Percentiles rank a stretch among this genome's conserved stretches.
Evolutionary conservation across 768 basidiomycete genomes (phyloP).

Genomic region (Chalciporus chontae): DNA sequence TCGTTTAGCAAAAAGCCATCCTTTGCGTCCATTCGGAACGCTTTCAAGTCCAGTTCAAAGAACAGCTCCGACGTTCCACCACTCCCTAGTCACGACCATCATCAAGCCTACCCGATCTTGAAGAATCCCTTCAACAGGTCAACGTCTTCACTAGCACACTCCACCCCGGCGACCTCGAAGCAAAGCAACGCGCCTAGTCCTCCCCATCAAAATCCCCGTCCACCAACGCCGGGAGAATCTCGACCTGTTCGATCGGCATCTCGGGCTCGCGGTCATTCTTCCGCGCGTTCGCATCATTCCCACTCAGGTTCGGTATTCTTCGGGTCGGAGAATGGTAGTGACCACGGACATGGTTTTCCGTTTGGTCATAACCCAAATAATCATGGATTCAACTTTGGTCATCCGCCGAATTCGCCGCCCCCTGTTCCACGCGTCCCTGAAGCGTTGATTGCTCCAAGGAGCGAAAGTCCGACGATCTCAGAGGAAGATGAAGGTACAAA

Average conservation of each 20-base stretch:
- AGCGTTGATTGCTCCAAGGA: constrained; percentile 45
- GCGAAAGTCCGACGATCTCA: constrained; percentile 51
- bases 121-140: constrained; percentile 84
- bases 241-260: constrained; percentile 31
- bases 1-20: constrained; percentile 78
- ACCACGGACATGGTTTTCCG: constrained; percentile 48
- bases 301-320: constrained; percentile 74
- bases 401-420: constrained; percentile 55
- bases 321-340: constrained; percentile 67
- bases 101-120: constrained; percentile 63
- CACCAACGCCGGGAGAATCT: constrained; percentile 54
- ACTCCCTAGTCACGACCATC: constrained; percentile 62
- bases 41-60: constrained; percentile 62
- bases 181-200: constrained; percentile 45
- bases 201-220: constrained; percentile 46
- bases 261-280: constrained; percentile 55
- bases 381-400: constrained; percentile 23
- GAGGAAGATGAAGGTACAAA: constrained; percentile 64
- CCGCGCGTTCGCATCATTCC: constrained; percentile 73
- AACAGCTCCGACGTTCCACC: constrained; percentile 67
- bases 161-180: constrained; percentile 37
- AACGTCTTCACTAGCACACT: constrained; percentile 64
- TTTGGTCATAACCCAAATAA: constrained; percentile 25
- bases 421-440: constrained; percentile 78
- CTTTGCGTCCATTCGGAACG: constrained; percentile 83